A percentile compares a stretch with the other conserved stretches of the same genome.
Evolutionary conservation across 2,329 filamentous ascomycete genomes (phyloP).

Genomic region (Phialophora tarda): DNA sequence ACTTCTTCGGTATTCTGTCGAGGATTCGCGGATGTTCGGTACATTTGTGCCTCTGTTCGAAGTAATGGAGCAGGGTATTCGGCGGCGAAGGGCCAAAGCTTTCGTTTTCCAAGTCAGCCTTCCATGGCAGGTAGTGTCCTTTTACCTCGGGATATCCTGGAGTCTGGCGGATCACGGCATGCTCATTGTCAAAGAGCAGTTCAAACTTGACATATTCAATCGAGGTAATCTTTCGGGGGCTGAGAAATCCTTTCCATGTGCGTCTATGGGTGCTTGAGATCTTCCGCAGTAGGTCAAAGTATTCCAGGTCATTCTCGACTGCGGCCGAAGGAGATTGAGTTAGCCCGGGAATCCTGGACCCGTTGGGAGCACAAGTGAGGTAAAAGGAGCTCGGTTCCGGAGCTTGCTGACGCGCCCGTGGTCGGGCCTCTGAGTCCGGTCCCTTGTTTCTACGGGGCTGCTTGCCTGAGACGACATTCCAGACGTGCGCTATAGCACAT

Average conservation of each 20-base stretch:
- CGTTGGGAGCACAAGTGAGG: background rate
- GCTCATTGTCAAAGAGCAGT: constrained; percentile 16
- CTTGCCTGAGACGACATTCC: no score
- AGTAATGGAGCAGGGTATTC: constrained; percentile 10
- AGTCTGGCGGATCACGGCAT: constrained; percentile 9
- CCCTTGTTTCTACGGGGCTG: no score
- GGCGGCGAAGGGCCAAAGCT: background rate
- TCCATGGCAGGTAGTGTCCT: constrained; percentile 6
- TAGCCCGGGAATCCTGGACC: background rate
- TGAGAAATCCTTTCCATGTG: background rate
- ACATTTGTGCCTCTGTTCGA: constrained; percentile 10
- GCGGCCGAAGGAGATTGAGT: background rate
- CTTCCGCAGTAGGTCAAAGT: background rate
- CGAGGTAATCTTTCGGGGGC: constrained; percentile 8
- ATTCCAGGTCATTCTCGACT: background rate
- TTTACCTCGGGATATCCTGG: constrained; percentile 1
- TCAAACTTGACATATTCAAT: constrained; percentile 17
- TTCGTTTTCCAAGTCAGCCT: background rate
- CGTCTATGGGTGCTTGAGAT: background rate
- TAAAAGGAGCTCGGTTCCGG: background rate
- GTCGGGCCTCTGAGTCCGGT: no score
- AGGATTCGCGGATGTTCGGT: constrained; percentile 9
- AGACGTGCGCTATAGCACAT: no score
- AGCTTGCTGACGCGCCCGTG: no score
- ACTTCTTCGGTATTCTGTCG: constrained; percentile 7